Evolutionary conservation across 2,329 filamentous ascomycete genomes (phyloP).

Genomic region (Coniella lustricola): DNA sequence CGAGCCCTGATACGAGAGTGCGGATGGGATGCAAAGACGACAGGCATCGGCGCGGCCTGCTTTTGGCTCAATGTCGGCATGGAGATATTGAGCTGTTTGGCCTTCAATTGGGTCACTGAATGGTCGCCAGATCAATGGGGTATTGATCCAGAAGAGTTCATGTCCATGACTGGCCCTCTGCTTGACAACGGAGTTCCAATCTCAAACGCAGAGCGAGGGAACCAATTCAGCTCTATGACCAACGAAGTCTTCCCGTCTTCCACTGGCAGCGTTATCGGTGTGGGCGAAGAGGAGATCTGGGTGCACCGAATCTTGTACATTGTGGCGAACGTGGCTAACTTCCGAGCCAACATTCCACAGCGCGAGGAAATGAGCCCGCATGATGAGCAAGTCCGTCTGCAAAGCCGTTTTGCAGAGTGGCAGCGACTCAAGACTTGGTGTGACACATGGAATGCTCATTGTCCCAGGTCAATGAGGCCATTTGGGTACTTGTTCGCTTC

Average conservation of each 20-base stretch:
- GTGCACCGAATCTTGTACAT: conserved; percentile 85
- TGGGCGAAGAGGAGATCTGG: conserved; percentile 72
- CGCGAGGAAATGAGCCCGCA: conserved; percentile 53
- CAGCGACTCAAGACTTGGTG: conserved; percentile 70
- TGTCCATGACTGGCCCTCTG: conserved; percentile 16
- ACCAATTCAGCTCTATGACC: conserved; percentile 5
- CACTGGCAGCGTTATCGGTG: conserved; percentile 32
- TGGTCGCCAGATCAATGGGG: conserved; percentile 92
- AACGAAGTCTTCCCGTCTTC: conserved; percentile 9
- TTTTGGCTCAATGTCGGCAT: conserved; percentile 93
- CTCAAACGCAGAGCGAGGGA: conserved; percentile 15
- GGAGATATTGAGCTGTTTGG: conserved; percentile 81
- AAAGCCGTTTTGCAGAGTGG: conserved; percentile 69
- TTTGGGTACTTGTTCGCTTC: conserved; percentile 68
- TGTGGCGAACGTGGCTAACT: conserved; percentile 79
- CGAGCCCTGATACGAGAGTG: conserved; percentile 84
- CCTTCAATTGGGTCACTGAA: conserved; percentile 77
- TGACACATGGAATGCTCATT: conserved; percentile 71
- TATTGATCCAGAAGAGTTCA: conserved; percentile 57
- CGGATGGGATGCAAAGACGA: conserved; percentile 73
- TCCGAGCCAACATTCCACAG: conserved; percentile 62
- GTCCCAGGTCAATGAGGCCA: conserved; percentile 81
- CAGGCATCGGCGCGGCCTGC: conserved; percentile 76
- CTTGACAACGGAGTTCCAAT: not conserved
- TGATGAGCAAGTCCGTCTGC: conserved; percentile 56